These are phyloP conservation scores for Fomitopsis schrenkii DNA, from an alignment of 1,284 basidiomycete genomes.

Conservation along the genomic window DNA sequence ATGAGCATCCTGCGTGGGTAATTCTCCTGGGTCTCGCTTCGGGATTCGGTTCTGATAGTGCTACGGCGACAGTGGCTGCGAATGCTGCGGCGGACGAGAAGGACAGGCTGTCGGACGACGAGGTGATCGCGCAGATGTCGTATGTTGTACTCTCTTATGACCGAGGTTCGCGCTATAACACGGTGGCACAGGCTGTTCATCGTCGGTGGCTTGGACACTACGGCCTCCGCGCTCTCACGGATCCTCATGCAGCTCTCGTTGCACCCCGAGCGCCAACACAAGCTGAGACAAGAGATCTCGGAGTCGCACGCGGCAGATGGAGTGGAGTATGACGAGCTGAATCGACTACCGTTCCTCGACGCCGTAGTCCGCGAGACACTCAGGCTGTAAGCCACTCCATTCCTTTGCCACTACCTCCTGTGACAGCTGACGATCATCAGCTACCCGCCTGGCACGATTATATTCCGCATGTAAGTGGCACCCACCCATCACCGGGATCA, in stretches of 20 bases:
- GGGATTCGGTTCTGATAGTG: conserved; percentile 7
- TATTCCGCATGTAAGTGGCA: background rate
- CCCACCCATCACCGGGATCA: too few relatives aligned
- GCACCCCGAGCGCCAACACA: background rate
- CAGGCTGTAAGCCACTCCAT: conserved; percentile 10
- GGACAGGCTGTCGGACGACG: background rate
- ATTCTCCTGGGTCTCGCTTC: too few relatives aligned
- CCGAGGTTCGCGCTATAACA: too few relatives aligned
- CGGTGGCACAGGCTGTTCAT: conserved; percentile 4
- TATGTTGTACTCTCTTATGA: background rate
- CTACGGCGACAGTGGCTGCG: conserved; percentile 9
- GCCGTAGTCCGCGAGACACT: conserved; percentile 14
- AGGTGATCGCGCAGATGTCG: conserved; percentile 10
- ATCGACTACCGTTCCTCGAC: conserved; percentile 3
- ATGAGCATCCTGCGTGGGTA: conserved; percentile 40
- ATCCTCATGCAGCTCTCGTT: background rate
- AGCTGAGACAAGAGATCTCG: background rate
- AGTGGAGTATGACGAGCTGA: conserved; percentile 4
- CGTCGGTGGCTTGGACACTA: conserved; percentile 15
- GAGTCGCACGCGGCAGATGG: background rate
- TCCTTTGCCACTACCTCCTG: too few relatives aligned
- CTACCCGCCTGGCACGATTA: background rate
- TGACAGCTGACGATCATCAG: background rate
- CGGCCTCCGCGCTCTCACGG: conserved; percentile 5
- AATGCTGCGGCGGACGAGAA: conserved; percentile 10